A percentile compares a stretch with the other conserved stretches of the same genome.
These are phyloP conservation scores for Aurantiochytrium sp. DNA, from an alignment of 108 stramenopile species.

Conservation along the genomic window DNA sequence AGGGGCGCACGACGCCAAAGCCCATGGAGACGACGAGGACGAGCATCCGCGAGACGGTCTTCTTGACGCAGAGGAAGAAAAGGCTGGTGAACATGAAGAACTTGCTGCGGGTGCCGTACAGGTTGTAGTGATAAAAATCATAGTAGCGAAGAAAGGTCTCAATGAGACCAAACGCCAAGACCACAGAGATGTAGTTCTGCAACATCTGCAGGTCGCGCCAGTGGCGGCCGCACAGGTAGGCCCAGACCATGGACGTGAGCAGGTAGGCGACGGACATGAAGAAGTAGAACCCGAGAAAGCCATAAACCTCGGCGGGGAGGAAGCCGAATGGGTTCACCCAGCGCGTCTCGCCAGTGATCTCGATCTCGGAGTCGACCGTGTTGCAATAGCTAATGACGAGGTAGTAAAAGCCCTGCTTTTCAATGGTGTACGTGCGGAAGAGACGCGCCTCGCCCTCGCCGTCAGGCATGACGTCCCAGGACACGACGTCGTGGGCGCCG, in stretches of 20 bases:
- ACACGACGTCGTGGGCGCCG: background rate
- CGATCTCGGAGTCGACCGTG: background rate
- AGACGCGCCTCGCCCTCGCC: background rate
- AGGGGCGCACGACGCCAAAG: background rate
- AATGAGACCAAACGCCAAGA: background rate
- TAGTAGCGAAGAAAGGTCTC: background rate
- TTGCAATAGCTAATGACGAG: background rate
- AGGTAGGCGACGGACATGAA: background rate
- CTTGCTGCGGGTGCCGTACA: background rate
- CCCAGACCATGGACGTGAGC: background rate
- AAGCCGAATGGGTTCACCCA: slow-evolving; percentile 24
- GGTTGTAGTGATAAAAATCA: slow-evolving; percentile 6
- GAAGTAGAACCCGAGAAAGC: background rate
- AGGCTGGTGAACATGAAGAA: background rate
- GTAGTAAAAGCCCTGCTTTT: background rate
- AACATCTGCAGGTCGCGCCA: background rate
- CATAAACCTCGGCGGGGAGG: background rate
- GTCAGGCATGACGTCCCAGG: background rate
- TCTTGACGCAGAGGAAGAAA: slow-evolving; percentile 8
- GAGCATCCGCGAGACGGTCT: slow-evolving; percentile 1
- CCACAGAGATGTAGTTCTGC: background rate
- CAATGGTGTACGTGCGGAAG: background rate
- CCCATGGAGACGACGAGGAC: background rate
- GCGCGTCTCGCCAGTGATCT: background rate
- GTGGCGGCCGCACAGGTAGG: slow-evolving; percentile 9